Conservation (phyloP, 257 asterid species). For the Plectranthus barbatus region DNA sequence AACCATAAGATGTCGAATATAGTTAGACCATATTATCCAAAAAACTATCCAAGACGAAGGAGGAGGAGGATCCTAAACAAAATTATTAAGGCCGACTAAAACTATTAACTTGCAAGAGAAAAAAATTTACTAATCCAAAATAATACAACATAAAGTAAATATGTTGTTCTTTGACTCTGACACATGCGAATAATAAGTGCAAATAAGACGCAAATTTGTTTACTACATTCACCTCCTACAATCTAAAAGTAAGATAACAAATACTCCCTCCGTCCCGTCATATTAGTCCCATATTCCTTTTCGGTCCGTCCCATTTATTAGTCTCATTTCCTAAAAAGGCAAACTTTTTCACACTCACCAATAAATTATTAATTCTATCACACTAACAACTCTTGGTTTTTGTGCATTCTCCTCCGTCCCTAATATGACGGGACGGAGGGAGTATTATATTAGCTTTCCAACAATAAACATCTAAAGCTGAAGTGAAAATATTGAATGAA, state of each 20-base stretch:
- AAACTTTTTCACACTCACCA: too few relatives aligned
- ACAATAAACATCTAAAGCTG: neutral
- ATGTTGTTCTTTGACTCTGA: neutral
- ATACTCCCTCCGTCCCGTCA: too few relatives aligned
- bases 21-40: neutral
- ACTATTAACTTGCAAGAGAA: neutral
- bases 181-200: neutral
- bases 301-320: too few relatives aligned
- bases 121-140: neutral
- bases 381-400: too few relatives aligned
- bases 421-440: too few relatives aligned
- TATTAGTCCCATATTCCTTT: too few relatives aligned
- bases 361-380: too few relatives aligned
- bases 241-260: neutral
- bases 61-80: neutral
- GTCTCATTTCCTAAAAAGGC: too few relatives aligned
- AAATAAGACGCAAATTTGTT: neutral
- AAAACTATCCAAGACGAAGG: neutral
- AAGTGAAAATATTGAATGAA: conserved; percentile 4
- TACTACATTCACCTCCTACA: neutral
- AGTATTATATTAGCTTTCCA: neutral
- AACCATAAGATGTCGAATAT: neutral
- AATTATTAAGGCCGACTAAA: neutral
- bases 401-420: too few relatives aligned
- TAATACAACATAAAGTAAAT: neutral